These are phyloP conservation scores for Filobasidium floriforme DNA, from an alignment of 768 basidiomycete species.

Conservation along the genomic window DNA sequence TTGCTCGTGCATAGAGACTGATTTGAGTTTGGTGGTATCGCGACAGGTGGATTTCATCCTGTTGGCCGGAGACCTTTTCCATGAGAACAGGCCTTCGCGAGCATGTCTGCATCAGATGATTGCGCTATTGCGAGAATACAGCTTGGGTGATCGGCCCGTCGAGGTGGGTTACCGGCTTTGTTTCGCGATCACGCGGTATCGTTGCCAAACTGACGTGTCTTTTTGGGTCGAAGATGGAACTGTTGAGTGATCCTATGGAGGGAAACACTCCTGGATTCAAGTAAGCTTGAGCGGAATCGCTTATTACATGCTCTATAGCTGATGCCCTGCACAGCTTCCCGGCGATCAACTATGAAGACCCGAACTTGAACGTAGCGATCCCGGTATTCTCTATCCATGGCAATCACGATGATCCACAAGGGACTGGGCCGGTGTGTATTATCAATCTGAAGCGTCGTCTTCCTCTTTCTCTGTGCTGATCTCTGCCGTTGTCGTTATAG, in stretches of 20 bases:
- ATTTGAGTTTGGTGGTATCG: too few species aligned
- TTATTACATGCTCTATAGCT: not conserved
- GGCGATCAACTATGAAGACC: slow-evolving; percentile 92
- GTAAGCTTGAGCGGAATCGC: slow-evolving; percentile 50
- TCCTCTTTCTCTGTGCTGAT: not conserved
- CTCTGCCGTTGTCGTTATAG: slow-evolving; percentile 49
- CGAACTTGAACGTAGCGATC: slow-evolving; percentile 88
- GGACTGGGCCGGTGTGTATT: slow-evolving; percentile 72
- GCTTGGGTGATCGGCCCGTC: slow-evolving; percentile 79
- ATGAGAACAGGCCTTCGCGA: slow-evolving; percentile 90
- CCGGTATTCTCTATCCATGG: slow-evolving; percentile 99
- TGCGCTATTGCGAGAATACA: slow-evolving; percentile 82
- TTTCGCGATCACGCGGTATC: too few species aligned
- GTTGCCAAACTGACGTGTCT: too few species aligned
- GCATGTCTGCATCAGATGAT: slow-evolving; percentile 83
- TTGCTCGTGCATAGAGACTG: too few species aligned
- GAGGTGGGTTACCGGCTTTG: slow-evolving; percentile 35
- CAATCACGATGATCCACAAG: slow-evolving; percentile 98
- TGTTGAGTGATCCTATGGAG: slow-evolving; percentile 85
- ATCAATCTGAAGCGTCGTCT: not conserved
- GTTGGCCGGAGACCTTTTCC: slow-evolving; percentile 91
- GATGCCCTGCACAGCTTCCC: slow-evolving; percentile 61
- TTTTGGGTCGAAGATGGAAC: slow-evolving; percentile 55
- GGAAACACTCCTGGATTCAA: slow-evolving; percentile 76
- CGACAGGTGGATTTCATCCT: slow-evolving; percentile 86